Base-by-base conservation (phyloP, 1,284 basidiomycete species). In the Boletus semigastroideus region DNA sequence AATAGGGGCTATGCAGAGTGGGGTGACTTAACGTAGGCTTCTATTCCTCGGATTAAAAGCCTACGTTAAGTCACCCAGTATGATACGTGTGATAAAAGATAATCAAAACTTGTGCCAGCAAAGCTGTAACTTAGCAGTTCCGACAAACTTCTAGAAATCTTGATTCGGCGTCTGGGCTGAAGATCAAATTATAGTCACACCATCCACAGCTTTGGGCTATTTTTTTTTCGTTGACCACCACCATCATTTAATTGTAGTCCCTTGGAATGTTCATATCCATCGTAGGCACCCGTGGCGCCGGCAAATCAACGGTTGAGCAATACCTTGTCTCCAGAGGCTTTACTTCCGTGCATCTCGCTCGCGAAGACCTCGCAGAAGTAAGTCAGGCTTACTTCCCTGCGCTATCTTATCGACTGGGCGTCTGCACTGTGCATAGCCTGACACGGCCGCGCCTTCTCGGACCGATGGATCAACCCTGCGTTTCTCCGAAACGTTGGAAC, bases 211-310 rank as follows among this genome's bases (percentile, higher is more conserved):
- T 13, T n/a, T 36, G 34, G 27, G 22, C 30, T n/a, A 42, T 30
- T 33, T 49, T n/a, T 11, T 20, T 27, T 40, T n/a, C 13, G 22
- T 9, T 5, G 14, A n/a, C 34, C 34, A n/a, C 9, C 9, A 9
- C 34, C 30, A 31, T 31, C 10, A 34, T 12, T 22, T n/a, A 25
- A 11, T 36, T 20, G n/a, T 19, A n/a, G 19, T 46, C 45, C 28
- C 41, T 38, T 10, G 73, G 47, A 30, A 87, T 92, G 90, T 85
- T 98, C 66, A 85, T 99, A 62, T 86, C 90, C 12, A 82, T 99
- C 51, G 78, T 97, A 34, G 96, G 96, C 14, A 88, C 94, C 0
- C 82, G 83, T 2, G 83, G 75, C 31, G 79, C 93, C 5, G 96
- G 96, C 19, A 97, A 94, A 70, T 78, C 84, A 11, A 81, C 84